Evolutionary conservation across 495 filamentous ascomycete genomes (phyloP), one percentile per base, ranked within the genome.

Genomic region (Xylaria telfairii): DNA sequence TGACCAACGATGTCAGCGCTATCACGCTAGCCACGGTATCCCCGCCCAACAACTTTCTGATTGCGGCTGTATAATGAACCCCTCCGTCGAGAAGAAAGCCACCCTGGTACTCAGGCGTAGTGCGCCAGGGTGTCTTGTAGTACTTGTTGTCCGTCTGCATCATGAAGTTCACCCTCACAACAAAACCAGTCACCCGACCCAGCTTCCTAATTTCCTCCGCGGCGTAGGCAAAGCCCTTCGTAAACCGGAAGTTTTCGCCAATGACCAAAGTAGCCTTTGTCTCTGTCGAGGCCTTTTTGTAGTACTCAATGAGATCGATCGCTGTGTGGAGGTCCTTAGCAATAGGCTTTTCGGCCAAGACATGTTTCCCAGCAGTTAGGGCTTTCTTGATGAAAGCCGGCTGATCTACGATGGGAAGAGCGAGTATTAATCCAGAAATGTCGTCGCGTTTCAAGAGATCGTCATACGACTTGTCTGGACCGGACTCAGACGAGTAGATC

Each of bases 281-380:
- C 63, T 74, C 68, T 34, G 67, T 61, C 41, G 86, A 84, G 15
- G 85, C 82, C 46, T 80, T 73, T 61, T 85, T 78, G 73, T 91
- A 92, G 84, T 87, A 92, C 9, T 83, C 63, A 47, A 93, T 77
- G 39, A 96, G 84, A 37, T 89, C 83, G 46, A 83, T 82, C 10
- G 90, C 93, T 0, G 87, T 82, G 3, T 83, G 81, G 24, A 93
- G 73, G 75, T 93, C 88, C 73, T 87, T 85, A 0, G 92, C 92
- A 47, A 95, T 87, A 21, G 93, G 93, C 78, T 96, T 96, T 79
- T 96, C 93, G n/a, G 84, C 90, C 0, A 95, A 80, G 7, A 95
- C 93, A 79, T 94, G 92, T 72, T 96, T 96, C 28, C 91, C 89
- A 1, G 92, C 91, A 0, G 80, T 72, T 0, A 96, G 83, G 5